These are phyloP conservation scores for Apostasia ramifera DNA, from an alignment of 106 monocot species.

Conservation along the genomic window DNA sequence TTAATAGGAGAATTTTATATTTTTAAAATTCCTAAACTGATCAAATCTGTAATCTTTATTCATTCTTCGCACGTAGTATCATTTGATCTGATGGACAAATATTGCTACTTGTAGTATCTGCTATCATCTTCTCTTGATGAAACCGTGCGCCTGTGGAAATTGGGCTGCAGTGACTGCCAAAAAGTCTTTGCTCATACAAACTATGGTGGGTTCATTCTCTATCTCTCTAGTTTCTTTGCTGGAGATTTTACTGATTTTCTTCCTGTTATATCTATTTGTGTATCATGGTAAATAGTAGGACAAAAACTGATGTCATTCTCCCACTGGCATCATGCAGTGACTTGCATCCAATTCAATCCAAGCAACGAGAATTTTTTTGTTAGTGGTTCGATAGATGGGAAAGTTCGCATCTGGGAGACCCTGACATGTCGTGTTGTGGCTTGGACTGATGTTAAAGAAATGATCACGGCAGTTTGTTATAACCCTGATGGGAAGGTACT, in stretches of 20 bases:
- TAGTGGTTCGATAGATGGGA: constrained; percentile 82
- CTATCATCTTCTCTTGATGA: constrained; percentile 53
- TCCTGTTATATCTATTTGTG: not conserved
- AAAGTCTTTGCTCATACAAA: constrained; percentile 34
- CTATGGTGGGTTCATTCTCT: constrained; percentile 20
- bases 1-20: not conserved
- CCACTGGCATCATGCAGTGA: constrained; percentile 45
- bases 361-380: constrained; percentile 52
- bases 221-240: not conserved
- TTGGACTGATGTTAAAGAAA: constrained; percentile 62
- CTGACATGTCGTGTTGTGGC: constrained; percentile 39
- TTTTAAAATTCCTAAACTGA: not conserved
- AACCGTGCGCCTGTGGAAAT: constrained; percentile 44
- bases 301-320: not conserved
- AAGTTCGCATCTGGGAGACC: constrained; percentile 74
- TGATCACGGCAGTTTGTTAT: constrained; percentile 61
- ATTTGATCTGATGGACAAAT: not conserved
- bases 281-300: not conserved
- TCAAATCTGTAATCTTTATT: too few species aligned
- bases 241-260: not conserved
- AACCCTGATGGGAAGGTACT: constrained; percentile 60
- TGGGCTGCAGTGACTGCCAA: constrained; percentile 22
- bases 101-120: not conserved
- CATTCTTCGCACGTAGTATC: not conserved
- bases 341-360: constrained; percentile 76